Conservation (phyloP, 2,329 filamentous ascomycete genomes). For the Arthrinium puccinioides region DNA sequence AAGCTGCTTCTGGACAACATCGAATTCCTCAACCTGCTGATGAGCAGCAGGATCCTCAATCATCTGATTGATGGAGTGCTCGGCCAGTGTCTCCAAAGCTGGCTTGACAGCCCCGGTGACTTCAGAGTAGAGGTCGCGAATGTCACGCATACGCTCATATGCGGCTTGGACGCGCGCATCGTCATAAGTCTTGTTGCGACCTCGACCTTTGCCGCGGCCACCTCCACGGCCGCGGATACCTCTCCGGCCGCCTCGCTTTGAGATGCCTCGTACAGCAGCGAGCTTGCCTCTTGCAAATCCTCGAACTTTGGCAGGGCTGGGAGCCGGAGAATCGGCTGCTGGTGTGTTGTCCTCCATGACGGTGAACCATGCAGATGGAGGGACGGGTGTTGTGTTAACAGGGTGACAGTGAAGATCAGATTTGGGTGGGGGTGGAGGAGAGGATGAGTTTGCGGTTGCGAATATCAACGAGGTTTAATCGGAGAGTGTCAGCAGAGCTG, state of each 20-base stretch:
- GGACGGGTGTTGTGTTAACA: no score
- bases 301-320: slow-evolving; percentile 21
- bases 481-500: no score
- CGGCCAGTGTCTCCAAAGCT: slow-evolving; percentile 57
- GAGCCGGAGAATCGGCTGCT: slow-evolving; percentile 18
- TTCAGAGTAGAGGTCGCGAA: slow-evolving; percentile 58
- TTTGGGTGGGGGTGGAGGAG: no score
- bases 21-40: slow-evolving; percentile 46
- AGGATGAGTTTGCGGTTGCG: no score
- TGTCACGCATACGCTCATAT: slow-evolving; percentile 57
- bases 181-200: slow-evolving; percentile 48
- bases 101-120: slow-evolving; percentile 58
- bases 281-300: slow-evolving; percentile 18
- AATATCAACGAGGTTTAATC: no score
- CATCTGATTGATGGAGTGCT: slow-evolving; percentile 50
- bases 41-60: slow-evolving; percentile 45
- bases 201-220: slow-evolving; percentile 29
- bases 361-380: no score
- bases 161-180: slow-evolving; percentile 48
- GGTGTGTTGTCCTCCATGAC: slow-evolving; percentile 20
- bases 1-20: slow-evolving; percentile 43
- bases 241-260: slow-evolving; percentile 17
- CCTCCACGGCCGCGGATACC: slow-evolving; percentile 13
- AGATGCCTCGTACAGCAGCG: slow-evolving; percentile 11
- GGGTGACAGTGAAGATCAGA: no score